phyloP scores from a whole-genome alignment of 1,139 yeast species.

The Yamadazyma kanchanaburiensis region DNA sequence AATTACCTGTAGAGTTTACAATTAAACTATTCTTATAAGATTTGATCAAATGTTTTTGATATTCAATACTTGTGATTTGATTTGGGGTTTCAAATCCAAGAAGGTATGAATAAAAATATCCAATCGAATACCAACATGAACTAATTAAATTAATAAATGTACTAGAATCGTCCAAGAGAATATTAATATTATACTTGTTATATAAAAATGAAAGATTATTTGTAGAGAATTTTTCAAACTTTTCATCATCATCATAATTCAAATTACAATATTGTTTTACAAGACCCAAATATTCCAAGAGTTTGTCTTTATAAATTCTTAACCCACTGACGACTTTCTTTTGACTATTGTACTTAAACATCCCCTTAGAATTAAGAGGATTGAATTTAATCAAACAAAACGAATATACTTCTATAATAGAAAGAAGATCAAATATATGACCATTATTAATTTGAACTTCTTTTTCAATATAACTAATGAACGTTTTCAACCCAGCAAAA shows the following conservation, averaged over 20 bases:
- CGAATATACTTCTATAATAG: conserved; percentile 36
- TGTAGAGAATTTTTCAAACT: conserved; percentile 10
- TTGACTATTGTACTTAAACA: conserved; percentile 25
- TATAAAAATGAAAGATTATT: conserved; percentile 35
- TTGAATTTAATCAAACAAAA: conserved; percentile 34
- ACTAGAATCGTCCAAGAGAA: conserved; percentile 27
- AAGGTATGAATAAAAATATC: conserved; percentile 29
- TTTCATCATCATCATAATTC: conserved; percentile 22
- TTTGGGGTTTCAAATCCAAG: conserved; percentile 28
- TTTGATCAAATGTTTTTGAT: conserved; percentile 17
- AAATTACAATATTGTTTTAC: conserved; percentile 25
- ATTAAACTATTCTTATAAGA: conserved; percentile 37
- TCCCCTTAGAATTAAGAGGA: conserved; percentile 27
- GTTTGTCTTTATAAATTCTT: conserved; percentile 15
- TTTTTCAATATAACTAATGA: conserved; percentile 29
- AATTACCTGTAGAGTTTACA: conserved; percentile 38
- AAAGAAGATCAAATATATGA: conserved; percentile 28
- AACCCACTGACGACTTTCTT: conserved; percentile 22
- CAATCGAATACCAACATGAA: conserved; percentile 39
- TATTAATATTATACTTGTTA: conserved; percentile 33
- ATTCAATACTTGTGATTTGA: conserved; percentile 15
- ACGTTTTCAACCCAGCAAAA: conserved; percentile 40
- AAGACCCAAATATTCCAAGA: conserved; percentile 21
- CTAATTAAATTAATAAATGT: conserved; percentile 31
- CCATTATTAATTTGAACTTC: conserved; percentile 35